Evolutionary conservation across 1,284 basidiomycete genomes (phyloP).

Genomic region (Nidula niveotomentosa): DNA sequence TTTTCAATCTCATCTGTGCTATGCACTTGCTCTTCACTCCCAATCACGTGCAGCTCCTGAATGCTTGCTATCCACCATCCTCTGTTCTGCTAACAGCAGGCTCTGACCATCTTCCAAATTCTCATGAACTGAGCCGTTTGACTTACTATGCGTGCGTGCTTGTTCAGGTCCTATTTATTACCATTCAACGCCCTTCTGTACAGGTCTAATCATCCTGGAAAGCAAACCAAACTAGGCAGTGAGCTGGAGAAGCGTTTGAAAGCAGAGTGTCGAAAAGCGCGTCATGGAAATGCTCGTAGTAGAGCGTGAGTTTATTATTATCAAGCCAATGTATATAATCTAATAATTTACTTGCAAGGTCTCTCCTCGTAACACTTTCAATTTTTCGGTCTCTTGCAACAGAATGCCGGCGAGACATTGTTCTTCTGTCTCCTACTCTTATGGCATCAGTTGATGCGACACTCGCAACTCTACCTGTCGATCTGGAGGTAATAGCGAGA

Average conservation of each 20-base stretch:
- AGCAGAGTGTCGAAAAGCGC: slow-evolving; percentile 68
- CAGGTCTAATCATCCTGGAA: slow-evolving; percentile 81
- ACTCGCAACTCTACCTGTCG: slow-evolving; percentile 61
- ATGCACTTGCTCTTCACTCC: slow-evolving; percentile 73
- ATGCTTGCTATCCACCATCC: slow-evolving; percentile 87
- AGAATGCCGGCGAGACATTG: slow-evolving; percentile 88
- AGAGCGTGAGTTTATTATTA: slow-evolving; percentile 71
- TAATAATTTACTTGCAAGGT: slow-evolving; percentile 37
- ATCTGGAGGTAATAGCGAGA: slow-evolving; percentile 85
- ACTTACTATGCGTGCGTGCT: slow-evolving; percentile 80
- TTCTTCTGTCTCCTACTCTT: slow-evolving; percentile 79
- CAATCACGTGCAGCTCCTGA: slow-evolving; percentile 85
- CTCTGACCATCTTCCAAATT: slow-evolving; percentile 83
- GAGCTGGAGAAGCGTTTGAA: slow-evolving; percentile 82
- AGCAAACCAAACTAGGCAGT: slow-evolving; percentile 82
- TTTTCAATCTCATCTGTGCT: slow-evolving; percentile 7
- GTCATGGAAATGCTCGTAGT: slow-evolving; percentile 71
- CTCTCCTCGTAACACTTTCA: slow-evolving; percentile 84
- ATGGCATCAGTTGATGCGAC: slow-evolving; percentile 73
- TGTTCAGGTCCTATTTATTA: slow-evolving; percentile 1
- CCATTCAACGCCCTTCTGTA: slow-evolving; percentile 5
- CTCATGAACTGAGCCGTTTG: slow-evolving; percentile 89
- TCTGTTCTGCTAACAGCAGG: slow-evolving; percentile 77
- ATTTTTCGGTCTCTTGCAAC: slow-evolving; percentile 86
- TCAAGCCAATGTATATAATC: too few species aligned